Evolutionary conservation across 768 basidiomycete genomes (phyloP), one percentile per base, ranked within the genome.

Genomic region (Mycena sanguinolenta): DNA sequence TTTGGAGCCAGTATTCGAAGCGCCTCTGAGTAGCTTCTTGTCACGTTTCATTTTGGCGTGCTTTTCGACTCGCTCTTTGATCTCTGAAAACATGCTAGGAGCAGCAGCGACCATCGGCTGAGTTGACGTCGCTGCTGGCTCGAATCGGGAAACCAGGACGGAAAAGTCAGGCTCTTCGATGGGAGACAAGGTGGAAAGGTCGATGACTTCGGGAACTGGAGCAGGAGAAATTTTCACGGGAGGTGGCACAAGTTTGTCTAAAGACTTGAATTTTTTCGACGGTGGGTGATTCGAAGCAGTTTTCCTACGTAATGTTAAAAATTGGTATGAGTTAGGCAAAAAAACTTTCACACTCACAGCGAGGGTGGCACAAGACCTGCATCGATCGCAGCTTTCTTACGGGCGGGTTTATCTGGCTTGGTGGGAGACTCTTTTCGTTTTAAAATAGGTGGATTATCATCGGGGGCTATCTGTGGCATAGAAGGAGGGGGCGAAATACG

Each of bases 51-150:
- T 69, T 23, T 75, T 72, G 12, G 74, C 53, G 50, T 83, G 80
- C 50, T 78, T 76, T 21, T 83, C 80, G 44, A 84, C 78, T 21
- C 81, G 80, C 63, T 80, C 73, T 65, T 81, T 77, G 52, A 83
- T 75, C 71, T 82, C 77, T 30, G 82, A 60, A 58, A 83, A 71
- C 44, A 73, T 70, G 61, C 80, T 82, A 4, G 82, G 74, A 49
- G 70, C 75, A 44, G 75, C 71, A 61, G 71, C 61, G 19, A 79
- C 28, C 54, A 64, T 72, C 34, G 62, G 62, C 36, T 65, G 65
- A 42, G 68, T 74, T 27, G 67, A 69, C 30, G 65, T 65, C 44
- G 52, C 66, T 39, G 49, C 64, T 27, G 73, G 73, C 70, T 70
- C 67, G 32, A 68, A 74, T 14, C 63, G 65, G 21, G 62, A 52